Conservation (phyloP, 495 filamentous ascomycete species). For the Copromyces sp. region DNA sequence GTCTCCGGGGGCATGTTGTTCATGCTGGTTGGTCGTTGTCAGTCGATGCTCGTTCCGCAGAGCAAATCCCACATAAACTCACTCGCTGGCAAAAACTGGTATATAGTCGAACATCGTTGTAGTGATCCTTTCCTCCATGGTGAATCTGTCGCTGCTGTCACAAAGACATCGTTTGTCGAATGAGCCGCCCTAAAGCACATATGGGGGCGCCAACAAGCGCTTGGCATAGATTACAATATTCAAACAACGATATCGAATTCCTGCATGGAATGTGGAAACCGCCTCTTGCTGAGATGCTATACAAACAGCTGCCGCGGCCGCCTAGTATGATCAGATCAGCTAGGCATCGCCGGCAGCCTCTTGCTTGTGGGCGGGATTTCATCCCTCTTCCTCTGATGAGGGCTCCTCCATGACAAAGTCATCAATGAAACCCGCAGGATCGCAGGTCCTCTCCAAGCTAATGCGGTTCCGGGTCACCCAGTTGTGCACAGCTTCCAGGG, state of each 20-base stretch:
- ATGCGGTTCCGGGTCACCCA: slow-evolving; percentile 43
- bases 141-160: background rate
- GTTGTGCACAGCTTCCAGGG: slow-evolving; percentile 42
- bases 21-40: background rate
- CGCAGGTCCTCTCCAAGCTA: slow-evolving; percentile 39
- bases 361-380: background rate
- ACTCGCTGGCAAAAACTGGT: background rate
- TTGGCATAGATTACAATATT: background rate
- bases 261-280: background rate
- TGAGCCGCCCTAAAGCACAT: background rate
- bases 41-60: background rate
- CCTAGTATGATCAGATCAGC: background rate
- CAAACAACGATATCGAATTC: background rate
- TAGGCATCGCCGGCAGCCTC: background rate
- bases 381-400: slow-evolving; percentile 21
- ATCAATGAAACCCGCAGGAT: slow-evolving; percentile 46
- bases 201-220: background rate
- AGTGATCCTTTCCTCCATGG: background rate
- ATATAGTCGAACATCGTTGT: background rate
- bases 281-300: background rate
- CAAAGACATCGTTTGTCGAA: background rate
- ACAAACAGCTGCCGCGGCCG: background rate
- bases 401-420: slow-evolving; percentile 31
- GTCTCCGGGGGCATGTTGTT: background rate
- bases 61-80: background rate